Evolutionary conservation across 2,329 filamentous ascomycete genomes (phyloP).

Genomic region (Onygenales sp.): DNA sequence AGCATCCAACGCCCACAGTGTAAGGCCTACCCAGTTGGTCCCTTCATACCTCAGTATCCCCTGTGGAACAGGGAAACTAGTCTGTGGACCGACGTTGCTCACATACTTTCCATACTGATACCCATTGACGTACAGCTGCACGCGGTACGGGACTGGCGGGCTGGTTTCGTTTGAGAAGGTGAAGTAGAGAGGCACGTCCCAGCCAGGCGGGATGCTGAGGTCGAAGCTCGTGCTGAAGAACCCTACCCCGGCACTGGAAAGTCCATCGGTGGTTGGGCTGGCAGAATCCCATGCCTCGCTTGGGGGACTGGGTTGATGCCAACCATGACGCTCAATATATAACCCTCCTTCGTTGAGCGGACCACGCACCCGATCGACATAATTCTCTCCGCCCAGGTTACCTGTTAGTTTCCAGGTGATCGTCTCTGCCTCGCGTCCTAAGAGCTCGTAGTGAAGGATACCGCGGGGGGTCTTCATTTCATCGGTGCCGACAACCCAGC

Average conservation of each 20-base stretch:
- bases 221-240: slow-evolving; percentile 46
- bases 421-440: slow-evolving; percentile 24
- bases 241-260: slow-evolving; percentile 39
- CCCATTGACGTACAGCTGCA: slow-evolving; percentile 63
- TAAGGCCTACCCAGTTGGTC: slow-evolving; percentile 58
- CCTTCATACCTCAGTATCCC: slow-evolving; percentile 63
- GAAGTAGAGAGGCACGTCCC: slow-evolving; percentile 48
- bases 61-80: slow-evolving; percentile 60
- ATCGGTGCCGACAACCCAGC: slow-evolving; percentile 51
- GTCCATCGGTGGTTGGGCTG: slow-evolving; percentile 26
- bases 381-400: slow-evolving; percentile 48
- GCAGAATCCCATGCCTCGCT: slow-evolving; percentile 22
- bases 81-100: slow-evolving; percentile 70
- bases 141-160: slow-evolving; percentile 50
- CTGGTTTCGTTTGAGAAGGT: slow-evolving; percentile 45
- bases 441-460: slow-evolving; percentile 38
- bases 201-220: slow-evolving; percentile 42
- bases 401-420: slow-evolving; percentile 50
- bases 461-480: slow-evolving; percentile 51
- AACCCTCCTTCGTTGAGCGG: slow-evolving; percentile 51
- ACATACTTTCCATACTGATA: slow-evolving; percentile 61
- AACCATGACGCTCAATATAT: slow-evolving; percentile 46
- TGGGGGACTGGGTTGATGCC: slow-evolving; percentile 43
- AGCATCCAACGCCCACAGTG: slow-evolving; percentile 56
- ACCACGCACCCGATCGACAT: slow-evolving; percentile 41